These are phyloP conservation scores for Phytophthora rubi DNA, from an alignment of 352 stramenopile species.

Conservation along the genomic window DNA sequence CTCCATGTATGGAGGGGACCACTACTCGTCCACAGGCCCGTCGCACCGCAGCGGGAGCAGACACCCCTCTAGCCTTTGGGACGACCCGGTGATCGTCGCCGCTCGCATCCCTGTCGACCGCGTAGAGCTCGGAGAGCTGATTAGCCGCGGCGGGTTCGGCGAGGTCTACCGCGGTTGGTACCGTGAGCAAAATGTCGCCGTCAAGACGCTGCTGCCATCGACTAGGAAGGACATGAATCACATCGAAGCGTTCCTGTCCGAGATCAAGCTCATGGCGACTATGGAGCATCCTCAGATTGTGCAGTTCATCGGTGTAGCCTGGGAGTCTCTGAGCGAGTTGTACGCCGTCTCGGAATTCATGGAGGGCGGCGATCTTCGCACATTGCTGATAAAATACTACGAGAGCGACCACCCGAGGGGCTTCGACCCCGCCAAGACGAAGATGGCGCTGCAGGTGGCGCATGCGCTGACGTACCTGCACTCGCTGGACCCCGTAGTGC, in stretches of 20 bases:
- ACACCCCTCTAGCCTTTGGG: constrained; percentile 37
- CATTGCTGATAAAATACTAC: constrained; percentile 34
- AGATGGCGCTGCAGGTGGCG: constrained; percentile 48
- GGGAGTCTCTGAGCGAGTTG: constrained; percentile 52
- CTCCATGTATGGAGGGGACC: constrained; percentile 11
- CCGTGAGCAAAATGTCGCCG: constrained; percentile 39
- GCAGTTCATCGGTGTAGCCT: constrained; percentile 49
- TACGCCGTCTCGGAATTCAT: constrained; percentile 58
- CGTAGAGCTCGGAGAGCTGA: constrained; percentile 39
- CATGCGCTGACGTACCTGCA: constrained; percentile 58
- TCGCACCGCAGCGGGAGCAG: constrained; percentile 12
- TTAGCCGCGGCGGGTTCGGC: constrained; percentile 44
- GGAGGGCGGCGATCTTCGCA: constrained; percentile 47
- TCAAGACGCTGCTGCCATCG: constrained; percentile 48
- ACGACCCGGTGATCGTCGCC: constrained; percentile 45
- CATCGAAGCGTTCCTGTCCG: constrained; percentile 46
- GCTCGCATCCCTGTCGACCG: constrained; percentile 47
- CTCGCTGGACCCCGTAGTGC: constrained; percentile 43
- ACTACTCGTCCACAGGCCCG: constrained; percentile 13
- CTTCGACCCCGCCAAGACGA: constrained; percentile 43
- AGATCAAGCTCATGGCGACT: constrained; percentile 50
- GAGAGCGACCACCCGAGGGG: constrained; percentile 19
- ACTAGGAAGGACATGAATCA: constrained; percentile 40
- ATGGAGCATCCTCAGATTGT: constrained; percentile 57
- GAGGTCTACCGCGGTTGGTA: constrained; percentile 49